phyloP scores from a whole-genome alignment of 129 eudicot genomes.

The Lactuca sativa region DNA sequence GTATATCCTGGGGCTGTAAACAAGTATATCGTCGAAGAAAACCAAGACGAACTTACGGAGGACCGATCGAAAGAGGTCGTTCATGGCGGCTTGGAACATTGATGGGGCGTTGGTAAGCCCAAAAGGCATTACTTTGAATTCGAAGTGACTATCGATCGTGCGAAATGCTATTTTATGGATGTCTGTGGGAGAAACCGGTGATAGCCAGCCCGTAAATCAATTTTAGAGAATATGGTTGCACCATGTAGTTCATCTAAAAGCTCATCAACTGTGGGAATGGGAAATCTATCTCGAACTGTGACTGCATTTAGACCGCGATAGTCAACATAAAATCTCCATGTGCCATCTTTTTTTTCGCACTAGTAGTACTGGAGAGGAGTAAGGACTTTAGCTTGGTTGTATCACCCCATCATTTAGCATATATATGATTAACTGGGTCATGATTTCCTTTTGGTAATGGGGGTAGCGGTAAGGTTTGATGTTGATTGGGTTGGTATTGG shows the following conservation, averaged over 20 bases:
- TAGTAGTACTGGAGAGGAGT: no score
- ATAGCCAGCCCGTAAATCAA: not conserved
- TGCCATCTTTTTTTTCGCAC: no score
- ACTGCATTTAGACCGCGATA: not conserved
- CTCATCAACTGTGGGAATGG: not conserved
- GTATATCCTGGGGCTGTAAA: not conserved
- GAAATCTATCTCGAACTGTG: not conserved
- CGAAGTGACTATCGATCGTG: not conserved
- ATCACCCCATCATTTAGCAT: no score
- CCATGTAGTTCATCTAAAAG: not conserved
- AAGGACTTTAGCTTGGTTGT: no score
- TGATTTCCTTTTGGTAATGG: not conserved
- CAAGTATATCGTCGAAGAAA: not conserved
- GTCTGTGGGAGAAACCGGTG: not conserved
- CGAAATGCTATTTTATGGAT: no score
- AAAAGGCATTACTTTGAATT: no score
- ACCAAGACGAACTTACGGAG: not conserved
- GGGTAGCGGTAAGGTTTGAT: not conserved
- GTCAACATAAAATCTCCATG: not conserved
- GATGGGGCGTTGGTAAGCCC: not conserved
- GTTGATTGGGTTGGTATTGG: not conserved
- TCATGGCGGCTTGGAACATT: slow-evolving; percentile 4
- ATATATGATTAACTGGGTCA: not conserved
- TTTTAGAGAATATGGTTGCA: not conserved
- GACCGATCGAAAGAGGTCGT: not conserved